Evolutionary conservation across 768 basidiomycete genomes (phyloP).

Genomic region (Lactarius evosmus): DNA sequence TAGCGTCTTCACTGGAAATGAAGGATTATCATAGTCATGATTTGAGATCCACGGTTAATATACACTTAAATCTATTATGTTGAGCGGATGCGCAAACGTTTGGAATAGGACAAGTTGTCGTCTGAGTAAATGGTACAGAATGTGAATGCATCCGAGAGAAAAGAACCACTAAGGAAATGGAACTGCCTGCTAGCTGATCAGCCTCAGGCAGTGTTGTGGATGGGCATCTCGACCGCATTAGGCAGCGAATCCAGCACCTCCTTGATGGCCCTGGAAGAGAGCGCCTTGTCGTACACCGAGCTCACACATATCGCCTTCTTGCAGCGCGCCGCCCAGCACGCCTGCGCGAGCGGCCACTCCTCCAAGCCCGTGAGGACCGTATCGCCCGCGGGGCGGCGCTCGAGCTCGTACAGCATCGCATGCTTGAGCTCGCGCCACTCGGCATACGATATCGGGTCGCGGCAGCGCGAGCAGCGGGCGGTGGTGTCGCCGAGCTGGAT

Average conservation of each 20-base stretch:
- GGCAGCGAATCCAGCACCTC: constrained; percentile 54
- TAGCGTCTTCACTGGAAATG: background rate
- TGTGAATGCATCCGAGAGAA: too few relatives aligned
- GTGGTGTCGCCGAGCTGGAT: constrained; percentile 41
- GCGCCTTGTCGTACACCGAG: constrained; percentile 53
- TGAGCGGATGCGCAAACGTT: background rate
- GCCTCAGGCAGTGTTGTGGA: constrained; percentile 11
- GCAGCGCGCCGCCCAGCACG: constrained; percentile 61
- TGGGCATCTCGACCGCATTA: constrained; percentile 34
- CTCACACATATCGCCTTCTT: constrained; percentile 43
- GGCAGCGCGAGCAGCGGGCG: constrained; percentile 54
- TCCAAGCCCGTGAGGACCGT: constrained; percentile 50
- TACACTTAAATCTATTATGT: background rate
- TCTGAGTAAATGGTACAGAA: background rate
- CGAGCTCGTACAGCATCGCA: constrained; percentile 55
- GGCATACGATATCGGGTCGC: constrained; percentile 48
- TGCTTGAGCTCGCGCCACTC: constrained; percentile 66
- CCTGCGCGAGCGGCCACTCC: constrained; percentile 56
- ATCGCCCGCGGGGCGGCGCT: constrained; percentile 56
- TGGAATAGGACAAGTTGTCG: background rate
- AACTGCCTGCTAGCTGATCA: background rate
- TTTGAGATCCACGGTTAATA: background rate
- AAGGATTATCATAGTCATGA: background rate
- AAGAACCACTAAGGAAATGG: background rate
- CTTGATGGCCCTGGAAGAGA: constrained; percentile 51